Conservation (phyloP, 225 moss, liverwort and hornwort species). For the Pseudisothecium myosuroides region DNA sequence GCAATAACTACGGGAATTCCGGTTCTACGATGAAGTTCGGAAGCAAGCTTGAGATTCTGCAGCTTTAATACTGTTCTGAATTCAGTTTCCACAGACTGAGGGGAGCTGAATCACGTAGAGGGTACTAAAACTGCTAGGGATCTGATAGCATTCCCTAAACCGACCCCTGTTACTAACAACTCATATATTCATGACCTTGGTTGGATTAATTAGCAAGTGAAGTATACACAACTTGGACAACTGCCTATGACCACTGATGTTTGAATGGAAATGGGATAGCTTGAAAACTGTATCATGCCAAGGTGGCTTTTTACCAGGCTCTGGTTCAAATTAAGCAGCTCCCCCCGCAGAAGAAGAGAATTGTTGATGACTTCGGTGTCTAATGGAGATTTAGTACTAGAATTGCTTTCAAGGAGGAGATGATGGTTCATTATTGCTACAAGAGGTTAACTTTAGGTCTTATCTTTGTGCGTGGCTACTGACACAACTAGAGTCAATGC, state of each 20-base stretch:
- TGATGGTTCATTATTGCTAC: not conserved
- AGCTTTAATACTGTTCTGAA: not conserved
- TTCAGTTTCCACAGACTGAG: not conserved
- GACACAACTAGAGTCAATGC: not conserved
- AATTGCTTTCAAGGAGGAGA: not conserved
- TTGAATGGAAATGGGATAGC: not conserved
- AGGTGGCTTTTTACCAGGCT: not conserved
- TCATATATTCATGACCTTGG: not conserved
- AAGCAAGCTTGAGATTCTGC: not conserved
- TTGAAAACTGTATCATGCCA: not conserved
- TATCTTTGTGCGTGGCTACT: not conserved
- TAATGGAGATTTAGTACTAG: not conserved
- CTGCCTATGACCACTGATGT: not conserved
- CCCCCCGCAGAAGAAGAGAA: not conserved
- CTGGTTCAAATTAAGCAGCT: not conserved
- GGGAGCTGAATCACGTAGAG: not conserved
- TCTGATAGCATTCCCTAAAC: not conserved
- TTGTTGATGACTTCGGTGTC: not conserved
- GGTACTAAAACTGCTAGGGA: not conserved
- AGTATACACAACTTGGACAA: not conserved
- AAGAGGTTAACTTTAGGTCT: not conserved
- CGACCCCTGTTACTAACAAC: not conserved
- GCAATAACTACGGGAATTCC: not conserved
- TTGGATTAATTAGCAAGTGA: not conserved
- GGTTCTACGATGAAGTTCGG: not conserved